phyloP scores from a whole-genome alignment of 176 grass and related monocot genomes.

The Carex scoparia region DNA sequence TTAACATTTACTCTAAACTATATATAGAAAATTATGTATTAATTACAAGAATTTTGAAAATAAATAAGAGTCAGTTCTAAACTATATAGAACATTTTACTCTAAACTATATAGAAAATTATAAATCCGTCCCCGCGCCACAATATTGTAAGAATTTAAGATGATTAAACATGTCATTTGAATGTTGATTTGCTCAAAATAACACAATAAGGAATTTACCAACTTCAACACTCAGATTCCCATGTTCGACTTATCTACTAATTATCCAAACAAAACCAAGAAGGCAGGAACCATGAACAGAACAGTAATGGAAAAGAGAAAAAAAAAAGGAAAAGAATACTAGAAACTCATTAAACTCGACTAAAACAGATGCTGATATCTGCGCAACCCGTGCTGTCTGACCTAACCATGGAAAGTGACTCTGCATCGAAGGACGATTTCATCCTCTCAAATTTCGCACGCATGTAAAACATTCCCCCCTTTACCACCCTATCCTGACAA shows the following conservation, averaged over 20 bases:
- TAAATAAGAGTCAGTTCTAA: no score
- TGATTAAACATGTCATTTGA: neutral
- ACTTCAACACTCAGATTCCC: neutral
- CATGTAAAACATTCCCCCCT: constrained; percentile 17
- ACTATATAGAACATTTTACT: no score
- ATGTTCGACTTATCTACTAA: neutral
- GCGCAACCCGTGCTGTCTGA: neutral
- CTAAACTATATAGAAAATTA: no score
- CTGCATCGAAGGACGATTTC: neutral
- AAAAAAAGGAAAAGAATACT: neutral
- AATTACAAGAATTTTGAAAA: no score
- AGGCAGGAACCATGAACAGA: neutral
- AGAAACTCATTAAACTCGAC: neutral
- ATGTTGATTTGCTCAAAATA: neutral
- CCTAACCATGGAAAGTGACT: constrained; percentile 8
- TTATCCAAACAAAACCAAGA: neutral
- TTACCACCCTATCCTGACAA: neutral
- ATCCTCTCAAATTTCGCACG: constrained; percentile 1
- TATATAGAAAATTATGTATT: no score
- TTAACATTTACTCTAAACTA: no score
- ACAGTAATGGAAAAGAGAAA: neutral
- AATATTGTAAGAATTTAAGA: neutral
- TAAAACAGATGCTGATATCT: constrained; percentile 24
- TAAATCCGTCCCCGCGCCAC: no score
- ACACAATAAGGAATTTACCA: neutral